Conservation (phyloP, 495 filamentous ascomycete species). For the Daldinia decipiens region DNA sequence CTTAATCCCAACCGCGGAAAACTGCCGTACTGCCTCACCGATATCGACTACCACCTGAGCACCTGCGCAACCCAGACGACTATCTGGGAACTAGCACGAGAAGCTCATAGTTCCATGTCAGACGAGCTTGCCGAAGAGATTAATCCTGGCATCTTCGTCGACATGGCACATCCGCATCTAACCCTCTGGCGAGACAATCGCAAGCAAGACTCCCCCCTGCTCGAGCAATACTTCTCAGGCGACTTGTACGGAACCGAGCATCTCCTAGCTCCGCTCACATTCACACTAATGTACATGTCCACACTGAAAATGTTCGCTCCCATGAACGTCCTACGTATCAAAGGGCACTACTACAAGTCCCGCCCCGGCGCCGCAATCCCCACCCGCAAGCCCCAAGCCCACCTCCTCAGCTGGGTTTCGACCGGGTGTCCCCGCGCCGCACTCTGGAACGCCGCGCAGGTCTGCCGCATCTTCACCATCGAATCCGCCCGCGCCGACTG, state of each 20-base stretch:
- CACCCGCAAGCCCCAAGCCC: constrained; percentile 39
- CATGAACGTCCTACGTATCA: constrained; percentile 40
- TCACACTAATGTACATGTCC: constrained; percentile 46
- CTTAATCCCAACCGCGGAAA: constrained; percentile 28
- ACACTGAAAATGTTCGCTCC: constrained; percentile 46
- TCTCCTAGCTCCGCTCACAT: constrained; percentile 37
- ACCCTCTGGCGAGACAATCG: constrained; percentile 36
- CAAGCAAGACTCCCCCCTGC: constrained; percentile 30
- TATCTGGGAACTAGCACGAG: constrained; percentile 47
- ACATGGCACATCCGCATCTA: constrained; percentile 34
- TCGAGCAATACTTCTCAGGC: constrained; percentile 24
- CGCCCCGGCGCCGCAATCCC: constrained; percentile 35
- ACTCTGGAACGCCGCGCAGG: constrained; percentile 45
- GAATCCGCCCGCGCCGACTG: constrained; percentile 14
- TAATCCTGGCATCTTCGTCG: constrained; percentile 25
- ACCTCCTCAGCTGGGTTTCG: constrained; percentile 42
- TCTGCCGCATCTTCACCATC: constrained; percentile 40
- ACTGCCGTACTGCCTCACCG: constrained; percentile 44
- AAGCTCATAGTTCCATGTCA: constrained; percentile 45
- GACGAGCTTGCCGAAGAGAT: constrained; percentile 44
- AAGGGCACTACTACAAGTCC: constrained; percentile 40
- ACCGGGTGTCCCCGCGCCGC: constrained; percentile 37
- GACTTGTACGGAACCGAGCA: constrained; percentile 12
- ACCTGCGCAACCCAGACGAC: constrained; percentile 44
- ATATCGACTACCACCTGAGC: constrained; percentile 49